Conservation (phyloP, 192 early-diverging fungal species). For the Chytriomyces sp. region DNA sequence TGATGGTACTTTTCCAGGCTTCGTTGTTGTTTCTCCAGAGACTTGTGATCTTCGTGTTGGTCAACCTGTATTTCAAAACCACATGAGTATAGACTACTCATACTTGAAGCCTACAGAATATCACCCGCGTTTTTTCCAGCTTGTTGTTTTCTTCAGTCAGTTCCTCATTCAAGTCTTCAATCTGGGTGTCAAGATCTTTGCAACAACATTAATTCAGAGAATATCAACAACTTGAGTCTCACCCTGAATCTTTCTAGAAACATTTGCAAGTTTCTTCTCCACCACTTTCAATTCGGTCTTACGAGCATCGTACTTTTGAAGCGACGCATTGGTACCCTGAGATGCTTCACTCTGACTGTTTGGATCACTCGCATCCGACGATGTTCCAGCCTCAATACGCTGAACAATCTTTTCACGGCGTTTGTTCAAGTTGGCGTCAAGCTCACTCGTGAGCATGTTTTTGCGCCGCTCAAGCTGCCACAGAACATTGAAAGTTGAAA, state of each 20-base stretch:
- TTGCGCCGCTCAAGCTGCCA: conserved; percentile 71
- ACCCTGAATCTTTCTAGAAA: conserved; percentile 32
- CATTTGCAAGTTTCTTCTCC: conserved; percentile 1
- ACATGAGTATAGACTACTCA: not conserved
- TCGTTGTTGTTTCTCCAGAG: conserved; percentile 58
- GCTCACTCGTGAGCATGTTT: conserved; percentile 71
- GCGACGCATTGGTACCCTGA: not conserved
- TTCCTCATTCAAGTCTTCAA: conserved; percentile 35
- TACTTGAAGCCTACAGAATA: not conserved
- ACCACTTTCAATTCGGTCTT: conserved; percentile 19
- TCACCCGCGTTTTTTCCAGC: conserved; percentile 36
- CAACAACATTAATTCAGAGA: not conserved
- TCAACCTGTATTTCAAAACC: conserved; percentile 39
- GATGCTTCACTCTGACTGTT: conserved; percentile 16
- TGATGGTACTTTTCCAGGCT: conserved; percentile 76
- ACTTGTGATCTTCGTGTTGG: conserved; percentile 51
- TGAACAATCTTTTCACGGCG: conserved; percentile 67
- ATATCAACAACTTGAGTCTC: not conserved
- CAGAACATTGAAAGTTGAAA: conserved; percentile 1
- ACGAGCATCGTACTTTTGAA: conserved; percentile 7
- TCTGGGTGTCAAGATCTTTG: conserved; percentile 49
- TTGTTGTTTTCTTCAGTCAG: conserved; percentile 36
- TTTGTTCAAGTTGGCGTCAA: conserved; percentile 69
- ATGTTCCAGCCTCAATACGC: conserved; percentile 54
- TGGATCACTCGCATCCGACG: conserved; percentile 12